Evolutionary conservation across 129 eudicot genomes (phyloP).

Genomic region (Rutidosis leptorrhynchoides): DNA sequence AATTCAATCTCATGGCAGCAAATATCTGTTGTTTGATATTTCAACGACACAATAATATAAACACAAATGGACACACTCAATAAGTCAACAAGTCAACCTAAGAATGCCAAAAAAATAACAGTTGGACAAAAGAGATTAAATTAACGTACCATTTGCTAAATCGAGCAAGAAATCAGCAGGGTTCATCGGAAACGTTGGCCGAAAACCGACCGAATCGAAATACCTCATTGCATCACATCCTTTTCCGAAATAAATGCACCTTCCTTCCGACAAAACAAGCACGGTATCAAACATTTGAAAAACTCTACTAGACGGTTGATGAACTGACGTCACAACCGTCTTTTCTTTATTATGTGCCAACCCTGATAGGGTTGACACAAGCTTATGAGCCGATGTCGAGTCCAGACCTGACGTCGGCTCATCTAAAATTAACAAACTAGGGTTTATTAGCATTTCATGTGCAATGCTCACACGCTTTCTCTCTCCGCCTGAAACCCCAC

Average conservation of each 20-base stretch:
- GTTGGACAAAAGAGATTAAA: not conserved
- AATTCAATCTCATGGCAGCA: not conserved
- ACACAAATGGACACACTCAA: not conserved
- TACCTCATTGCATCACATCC: conserved; percentile 65
- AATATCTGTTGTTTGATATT: conserved; percentile 8
- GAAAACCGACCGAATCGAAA: conserved; percentile 57
- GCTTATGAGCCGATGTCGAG: conserved; percentile 69
- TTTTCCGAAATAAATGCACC: conserved; percentile 69
- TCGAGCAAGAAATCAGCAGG: conserved; percentile 96
- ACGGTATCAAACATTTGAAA: conserved; percentile 71
- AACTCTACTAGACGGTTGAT: conserved; percentile 87
- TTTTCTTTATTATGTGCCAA: conserved; percentile 63
- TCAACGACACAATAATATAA: not conserved
- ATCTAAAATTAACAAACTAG: conserved; percentile 72
- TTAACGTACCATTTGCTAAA: conserved; percentile 90
- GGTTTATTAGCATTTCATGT: conserved; percentile 84
- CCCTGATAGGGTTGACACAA: conserved; percentile 44
- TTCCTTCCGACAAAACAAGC: conserved; percentile 74
- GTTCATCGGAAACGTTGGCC: conserved; percentile 87
- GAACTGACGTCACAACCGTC: conserved; percentile 78
- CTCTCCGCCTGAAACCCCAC: conserved; percentile 94
- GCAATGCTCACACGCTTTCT: conserved; percentile 87
- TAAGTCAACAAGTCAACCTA: conserved; percentile 2
- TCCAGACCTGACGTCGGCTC: conserved; percentile 97
- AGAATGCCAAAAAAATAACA: conserved; percentile 2